phyloP scores from a whole-genome alignment of 2,329 filamentous ascomycete genomes.

The Pseudogymnoascus sp. region DNA sequence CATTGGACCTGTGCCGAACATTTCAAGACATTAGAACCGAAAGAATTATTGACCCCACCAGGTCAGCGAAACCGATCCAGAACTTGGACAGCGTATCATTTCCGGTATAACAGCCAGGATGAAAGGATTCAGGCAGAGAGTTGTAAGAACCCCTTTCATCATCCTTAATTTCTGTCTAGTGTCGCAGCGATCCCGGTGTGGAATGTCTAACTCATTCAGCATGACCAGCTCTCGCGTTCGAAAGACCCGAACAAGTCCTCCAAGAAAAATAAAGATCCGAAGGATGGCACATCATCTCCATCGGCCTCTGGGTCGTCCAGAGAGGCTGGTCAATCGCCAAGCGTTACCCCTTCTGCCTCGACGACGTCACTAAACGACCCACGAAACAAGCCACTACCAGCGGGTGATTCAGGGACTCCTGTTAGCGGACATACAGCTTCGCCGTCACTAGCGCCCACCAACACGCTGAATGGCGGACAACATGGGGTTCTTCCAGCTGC shows the following conservation, averaged over 20 bases:
- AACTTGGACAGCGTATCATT: neutral
- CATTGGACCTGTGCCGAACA: neutral
- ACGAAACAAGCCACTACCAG: slow-evolving; percentile 72
- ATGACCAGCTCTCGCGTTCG: slow-evolving; percentile 82
- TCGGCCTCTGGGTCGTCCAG: slow-evolving; percentile 49
- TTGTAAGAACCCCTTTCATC: slow-evolving; percentile 57
- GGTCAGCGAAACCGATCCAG: neutral
- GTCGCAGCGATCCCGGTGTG: neutral
- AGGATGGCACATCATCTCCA: slow-evolving; percentile 76
- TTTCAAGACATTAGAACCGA: neutral
- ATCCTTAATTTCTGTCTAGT: slow-evolving; percentile 14
- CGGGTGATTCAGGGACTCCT: slow-evolving; percentile 39
- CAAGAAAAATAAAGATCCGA: slow-evolving; percentile 66
- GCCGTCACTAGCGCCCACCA: slow-evolving; percentile 26
- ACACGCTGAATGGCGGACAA: slow-evolving; percentile 26
- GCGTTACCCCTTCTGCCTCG: slow-evolving; percentile 78
- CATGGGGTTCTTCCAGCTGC: slow-evolving; percentile 27
- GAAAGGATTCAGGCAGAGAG: slow-evolving; percentile 96
- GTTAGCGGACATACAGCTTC: slow-evolving; percentile 21
- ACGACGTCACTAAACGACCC: slow-evolving; percentile 79
- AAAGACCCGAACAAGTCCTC: slow-evolving; percentile 79
- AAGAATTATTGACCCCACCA: slow-evolving; percentile 1
- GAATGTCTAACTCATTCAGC: slow-evolving; percentile 47
- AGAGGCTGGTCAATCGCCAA: slow-evolving; percentile 54
- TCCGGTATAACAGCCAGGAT: slow-evolving; percentile 49